These are phyloP conservation scores for Ceratobasidium sp. DNA, from an alignment of 1,284 basidiomycete species.

Conservation along the genomic window DNA sequence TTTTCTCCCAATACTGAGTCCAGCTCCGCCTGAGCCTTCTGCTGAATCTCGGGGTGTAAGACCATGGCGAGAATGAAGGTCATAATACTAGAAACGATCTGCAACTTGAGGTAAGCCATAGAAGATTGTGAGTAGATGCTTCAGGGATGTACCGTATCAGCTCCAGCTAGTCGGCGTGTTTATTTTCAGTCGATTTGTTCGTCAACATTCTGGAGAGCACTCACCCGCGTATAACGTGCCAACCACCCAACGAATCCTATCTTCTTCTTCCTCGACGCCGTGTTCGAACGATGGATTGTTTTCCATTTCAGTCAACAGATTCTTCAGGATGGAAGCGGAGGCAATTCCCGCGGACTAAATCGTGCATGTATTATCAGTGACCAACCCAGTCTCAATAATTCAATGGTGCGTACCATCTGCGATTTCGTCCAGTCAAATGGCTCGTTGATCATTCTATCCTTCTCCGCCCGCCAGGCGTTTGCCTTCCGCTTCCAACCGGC, in stretches of 20 bases:
- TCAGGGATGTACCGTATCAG: conserved; percentile 28
- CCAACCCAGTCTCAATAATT: too few relatives aligned
- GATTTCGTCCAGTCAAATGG: conserved; percentile 34
- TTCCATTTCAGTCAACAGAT: neutral
- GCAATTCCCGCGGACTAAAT: conserved; percentile 32
- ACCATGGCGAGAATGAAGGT: conserved; percentile 41
- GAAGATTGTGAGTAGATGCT: neutral
- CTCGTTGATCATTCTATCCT: neutral
- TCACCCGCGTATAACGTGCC: conserved; percentile 18
- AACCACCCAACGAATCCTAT: neutral
- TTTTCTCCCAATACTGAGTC: conserved; percentile 35
- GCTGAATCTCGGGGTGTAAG: conserved; percentile 42
- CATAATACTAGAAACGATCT: conserved; percentile 3
- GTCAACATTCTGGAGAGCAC: neutral
- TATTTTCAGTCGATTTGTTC: too few relatives aligned
- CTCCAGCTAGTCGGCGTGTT: conserved; percentile 5
- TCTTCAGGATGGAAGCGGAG: conserved; percentile 21
- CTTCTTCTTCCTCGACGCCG: conserved; percentile 13
- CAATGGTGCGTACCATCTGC: neutral
- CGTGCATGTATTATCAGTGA: too few relatives aligned
- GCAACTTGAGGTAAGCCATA: neutral
- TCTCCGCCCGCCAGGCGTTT: neutral
- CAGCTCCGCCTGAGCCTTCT: conserved; percentile 34
- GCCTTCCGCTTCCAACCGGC: conserved; percentile 27
- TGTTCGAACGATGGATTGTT: neutral